These are phyloP conservation scores for Solanum chmielewskii DNA, from an alignment of 257 asterid species.

Conservation along the genomic window DNA sequence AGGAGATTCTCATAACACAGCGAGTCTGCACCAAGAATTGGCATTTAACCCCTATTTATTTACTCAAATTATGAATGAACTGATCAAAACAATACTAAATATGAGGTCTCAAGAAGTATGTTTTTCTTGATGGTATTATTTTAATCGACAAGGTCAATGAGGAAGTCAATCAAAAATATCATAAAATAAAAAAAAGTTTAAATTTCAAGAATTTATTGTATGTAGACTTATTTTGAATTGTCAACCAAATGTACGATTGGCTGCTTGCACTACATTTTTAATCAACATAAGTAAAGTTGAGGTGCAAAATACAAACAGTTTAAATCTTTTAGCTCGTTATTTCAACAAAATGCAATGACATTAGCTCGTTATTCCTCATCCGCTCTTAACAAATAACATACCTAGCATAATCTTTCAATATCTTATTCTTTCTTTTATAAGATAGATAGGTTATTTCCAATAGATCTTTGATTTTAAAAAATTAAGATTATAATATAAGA, in stretches of 20 bases:
- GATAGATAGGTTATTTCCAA: background rate
- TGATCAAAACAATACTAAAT: too few species aligned
- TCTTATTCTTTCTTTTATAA: rapidly evolving
- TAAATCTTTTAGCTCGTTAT: background rate
- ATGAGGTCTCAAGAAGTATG: too few species aligned
- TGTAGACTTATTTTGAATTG: background rate
- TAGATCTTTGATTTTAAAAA: rapidly evolving
- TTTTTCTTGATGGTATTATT: too few species aligned
- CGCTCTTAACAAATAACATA: background rate
- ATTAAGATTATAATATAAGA: background rate
- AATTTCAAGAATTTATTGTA: background rate
- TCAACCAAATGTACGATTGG: background rate
- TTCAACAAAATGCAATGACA: background rate
- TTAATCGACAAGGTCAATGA: too few species aligned
- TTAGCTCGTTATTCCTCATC: background rate
- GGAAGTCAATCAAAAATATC: too few species aligned
- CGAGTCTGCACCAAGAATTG: too few species aligned
- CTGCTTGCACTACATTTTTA: background rate
- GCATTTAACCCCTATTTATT: too few species aligned
- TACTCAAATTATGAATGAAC: too few species aligned
- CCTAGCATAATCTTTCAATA: rapidly evolving
- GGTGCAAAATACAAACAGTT: background rate
- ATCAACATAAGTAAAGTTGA: background rate
- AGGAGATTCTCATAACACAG: too few species aligned
- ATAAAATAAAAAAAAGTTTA: background rate